Percentiles rank a stretch among this genome's conserved stretches.
These are phyloP conservation scores for Epicoccum nigrum DNA, from an alignment of 2,329 filamentous ascomycete genomes.

Conservation along the genomic window DNA sequence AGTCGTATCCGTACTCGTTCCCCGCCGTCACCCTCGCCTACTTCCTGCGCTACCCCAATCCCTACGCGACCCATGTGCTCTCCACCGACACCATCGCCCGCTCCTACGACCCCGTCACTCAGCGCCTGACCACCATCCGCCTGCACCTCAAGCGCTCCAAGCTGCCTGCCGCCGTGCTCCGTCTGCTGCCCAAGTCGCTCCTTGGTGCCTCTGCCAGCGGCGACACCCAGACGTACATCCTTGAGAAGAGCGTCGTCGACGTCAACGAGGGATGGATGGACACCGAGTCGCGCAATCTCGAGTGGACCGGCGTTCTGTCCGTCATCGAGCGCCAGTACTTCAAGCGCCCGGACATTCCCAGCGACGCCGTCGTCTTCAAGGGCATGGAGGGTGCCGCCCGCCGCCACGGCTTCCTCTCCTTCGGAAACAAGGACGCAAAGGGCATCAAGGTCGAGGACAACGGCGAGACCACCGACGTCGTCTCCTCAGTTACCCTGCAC, in stretches of 20 bases:
- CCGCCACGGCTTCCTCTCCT: slow-evolving; percentile 42
- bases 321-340: slow-evolving; percentile 80
- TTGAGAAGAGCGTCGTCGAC: slow-evolving; percentile 80
- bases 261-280: slow-evolving; percentile 82
- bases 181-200: slow-evolving; percentile 72
- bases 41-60: slow-evolving; percentile 88
- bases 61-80: slow-evolving; percentile 80
- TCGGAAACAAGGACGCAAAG: slow-evolving; percentile 19
- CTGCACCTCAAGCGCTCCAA: slow-evolving; percentile 83
- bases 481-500: slow-evolving; percentile 74
- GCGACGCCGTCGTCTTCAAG: slow-evolving; percentile 36
- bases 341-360: slow-evolving; percentile 51
- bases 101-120: slow-evolving; percentile 73
- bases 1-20: slow-evolving; percentile 80
- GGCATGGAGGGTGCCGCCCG: slow-evolving; percentile 40
- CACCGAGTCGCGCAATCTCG: slow-evolving; percentile 79
- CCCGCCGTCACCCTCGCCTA: slow-evolving; percentile 86
- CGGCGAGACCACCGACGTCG: slow-evolving; percentile 66
- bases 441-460: slow-evolving; percentile 39
- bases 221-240: slow-evolving; percentile 77
- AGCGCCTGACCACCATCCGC: slow-evolving; percentile 77
- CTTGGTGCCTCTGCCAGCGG: slow-evolving; percentile 65
- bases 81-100: slow-evolving; percentile 83
- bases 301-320: slow-evolving; percentile 79
- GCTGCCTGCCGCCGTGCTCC: slow-evolving; percentile 74